Base-by-base conservation (phyloP, 495 filamentous ascomycete species). In the Parathielavia appendiculata region DNA sequence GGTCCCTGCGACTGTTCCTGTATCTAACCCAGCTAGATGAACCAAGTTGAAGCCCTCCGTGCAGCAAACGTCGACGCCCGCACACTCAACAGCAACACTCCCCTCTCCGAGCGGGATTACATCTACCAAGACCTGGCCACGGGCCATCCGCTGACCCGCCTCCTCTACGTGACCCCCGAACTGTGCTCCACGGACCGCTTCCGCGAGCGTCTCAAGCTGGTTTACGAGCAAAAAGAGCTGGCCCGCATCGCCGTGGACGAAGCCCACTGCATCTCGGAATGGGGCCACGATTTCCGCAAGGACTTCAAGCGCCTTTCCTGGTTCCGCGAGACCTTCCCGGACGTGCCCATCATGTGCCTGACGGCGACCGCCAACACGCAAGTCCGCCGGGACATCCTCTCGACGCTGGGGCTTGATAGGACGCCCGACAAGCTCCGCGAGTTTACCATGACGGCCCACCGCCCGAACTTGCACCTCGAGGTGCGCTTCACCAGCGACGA, bases 281-380 rank as follows among this genome's bases (percentile, higher is more conserved):
- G 92, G 92, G 92, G 92, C 17, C 92, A 97, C 69, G 92, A 97
- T 70, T 97, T 97, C 66, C 87, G 92, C n/a, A 88, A 87, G 17
- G 86, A 90, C 35, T 97, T 96, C 72, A 89, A 90, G 63, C 80
- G 86, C 23, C 81, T 97, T n/a, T 84, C 83, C 8, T 96, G 88
- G 84, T 95, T 97, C 75, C 89, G 87, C 59, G 76, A 80, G 30
- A 83, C 83, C 20, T 88, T 89, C 58, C 91, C 91, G 0, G 77
- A 86, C 30, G 89, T 96, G 0, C 91, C 92, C 22, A 86, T 97
- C 34, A 95, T 91, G 61, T 92, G 90, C 48, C 79, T 95, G 17
- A 97, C 92, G 0, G 92, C 92, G 4, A 96, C 92, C 1, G 92
- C 92, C 16, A 96, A 92, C 14, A 72, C 79, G 2, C 81, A 82